These are phyloP conservation scores for Ziziphus jujuba DNA, from an alignment of 306 rosid species.

Conservation along the genomic window DNA sequence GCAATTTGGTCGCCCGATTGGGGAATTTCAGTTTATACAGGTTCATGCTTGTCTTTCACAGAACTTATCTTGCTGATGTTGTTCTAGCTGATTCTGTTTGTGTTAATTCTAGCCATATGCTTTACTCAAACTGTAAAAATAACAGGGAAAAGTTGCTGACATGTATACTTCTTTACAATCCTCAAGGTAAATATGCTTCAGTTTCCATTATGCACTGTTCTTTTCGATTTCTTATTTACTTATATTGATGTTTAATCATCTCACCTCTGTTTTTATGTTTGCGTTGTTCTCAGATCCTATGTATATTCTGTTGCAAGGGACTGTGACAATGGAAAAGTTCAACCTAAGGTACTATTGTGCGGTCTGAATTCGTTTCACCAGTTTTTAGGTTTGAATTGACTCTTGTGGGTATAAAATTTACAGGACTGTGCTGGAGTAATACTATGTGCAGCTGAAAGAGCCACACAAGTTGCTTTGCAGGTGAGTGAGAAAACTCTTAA, in stretches of 20 bases:
- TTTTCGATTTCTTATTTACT: not conserved
- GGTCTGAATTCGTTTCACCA: constrained; percentile 6
- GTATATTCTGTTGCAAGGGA: constrained; percentile 97
- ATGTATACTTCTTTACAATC: constrained; percentile 92
- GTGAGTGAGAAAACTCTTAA: constrained; percentile 45
- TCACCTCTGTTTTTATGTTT: not conserved
- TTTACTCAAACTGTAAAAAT: constrained; percentile 28
- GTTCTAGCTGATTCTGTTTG: not conserved
- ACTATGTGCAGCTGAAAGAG: constrained; percentile 87
- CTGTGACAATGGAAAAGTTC: constrained; percentile 76
- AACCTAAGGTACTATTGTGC: constrained; percentile 62
- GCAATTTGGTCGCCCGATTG: constrained; percentile 95
- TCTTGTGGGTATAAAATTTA: constrained; percentile 26
- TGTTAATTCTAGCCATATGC: constrained; percentile 16
- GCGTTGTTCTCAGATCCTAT: constrained; percentile 62
- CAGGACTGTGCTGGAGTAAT: constrained; percentile 99
- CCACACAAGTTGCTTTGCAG: constrained; percentile 94
- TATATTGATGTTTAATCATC: not conserved
- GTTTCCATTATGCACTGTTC: constrained; percentile 11
- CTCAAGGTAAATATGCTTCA: constrained; percentile 64
- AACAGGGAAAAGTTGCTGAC: constrained; percentile 89
- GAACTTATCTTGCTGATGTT: constrained; percentile 16
- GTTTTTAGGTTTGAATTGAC: not conserved
- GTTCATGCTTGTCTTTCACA: constrained; percentile 31
- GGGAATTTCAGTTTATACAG: constrained; percentile 97